Percentiles rank a stretch among this genome's conserved stretches.
phyloP scores from a whole-genome alignment of 139 green algal genomes.

The Micractinium sp. region DNA sequence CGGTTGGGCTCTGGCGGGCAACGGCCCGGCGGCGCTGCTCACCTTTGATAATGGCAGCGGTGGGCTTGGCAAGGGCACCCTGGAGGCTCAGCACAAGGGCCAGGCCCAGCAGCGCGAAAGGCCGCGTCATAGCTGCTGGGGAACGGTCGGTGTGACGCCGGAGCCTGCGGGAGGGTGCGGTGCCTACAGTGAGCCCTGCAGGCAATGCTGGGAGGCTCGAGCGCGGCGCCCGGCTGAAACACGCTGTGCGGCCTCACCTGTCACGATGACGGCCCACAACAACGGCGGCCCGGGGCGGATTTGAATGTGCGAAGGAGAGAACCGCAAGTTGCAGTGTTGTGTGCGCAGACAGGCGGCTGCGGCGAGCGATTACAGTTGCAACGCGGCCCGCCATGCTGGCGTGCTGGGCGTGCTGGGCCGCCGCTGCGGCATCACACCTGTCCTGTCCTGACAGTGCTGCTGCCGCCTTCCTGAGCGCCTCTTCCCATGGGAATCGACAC shows the following conservation, averaged over 20 bases:
- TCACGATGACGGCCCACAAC: background rate
- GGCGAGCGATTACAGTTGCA: no score
- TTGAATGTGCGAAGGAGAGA: no score
- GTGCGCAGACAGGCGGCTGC: no score
- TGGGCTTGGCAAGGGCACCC: background rate
- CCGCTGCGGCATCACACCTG: no score
- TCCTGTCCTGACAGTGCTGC: no score
- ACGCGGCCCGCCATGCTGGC: no score
- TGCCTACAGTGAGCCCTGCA: background rate
- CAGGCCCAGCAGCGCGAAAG: background rate
- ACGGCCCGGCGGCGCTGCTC: background rate
- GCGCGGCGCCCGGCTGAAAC: background rate
- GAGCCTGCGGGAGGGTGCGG: background rate
- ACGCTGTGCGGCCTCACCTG: background rate
- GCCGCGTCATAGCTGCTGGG: background rate
- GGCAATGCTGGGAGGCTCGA: background rate
- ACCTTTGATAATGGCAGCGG: background rate
- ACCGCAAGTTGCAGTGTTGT: no score
- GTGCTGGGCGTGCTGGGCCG: no score
- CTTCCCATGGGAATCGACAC: no score
- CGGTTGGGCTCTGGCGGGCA: background rate
- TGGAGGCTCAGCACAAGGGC: slow-evolving; percentile 9
- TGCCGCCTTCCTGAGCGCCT: no score
- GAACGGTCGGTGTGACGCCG: background rate
- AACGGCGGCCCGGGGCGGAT: no score